Base-by-base conservation (phyloP, 306 rosid genomes). In the Quercus variabilis region DNA sequence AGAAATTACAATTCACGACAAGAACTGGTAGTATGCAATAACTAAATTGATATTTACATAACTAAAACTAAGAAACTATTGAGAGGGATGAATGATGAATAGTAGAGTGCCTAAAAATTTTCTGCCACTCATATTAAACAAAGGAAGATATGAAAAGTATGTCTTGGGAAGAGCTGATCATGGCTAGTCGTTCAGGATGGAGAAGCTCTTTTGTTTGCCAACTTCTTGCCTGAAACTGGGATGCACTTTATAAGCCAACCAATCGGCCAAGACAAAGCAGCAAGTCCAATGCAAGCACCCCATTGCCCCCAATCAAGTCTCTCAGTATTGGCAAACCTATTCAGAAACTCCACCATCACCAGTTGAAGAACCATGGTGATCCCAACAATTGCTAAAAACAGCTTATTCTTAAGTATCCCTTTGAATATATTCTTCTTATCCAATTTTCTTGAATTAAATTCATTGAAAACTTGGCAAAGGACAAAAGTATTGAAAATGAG, bases 191-290 rank as follows among this genome's bases (percentile, higher is more conserved):
- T 31, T 18, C 75, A 21, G 6, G 25, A 11, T 19, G 5, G 10
- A 49, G 23, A 73, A 46, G 26, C 19, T 49, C 17, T 20, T 49
- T 43, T 4, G 8, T 15, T 30, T 26, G n/a, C 25, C 31, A 12
- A 35, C 30, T 54, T 14, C 52, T 33, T 12, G 62, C 30, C 17
- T 41, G 69, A 80, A 80, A 80, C 60, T 4, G 74, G 78, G 20
- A 74, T 52, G 55, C 76, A 65, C 74, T 80, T 80, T 19, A 76
- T 56, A 4, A 80, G 10, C 83, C 83, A 80, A 59, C 79, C 83
- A 35, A 80, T 80, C 25, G 83, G 79, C 83, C 83, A 80, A 3
- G 83, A 65, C 78, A 80, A 73, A 31, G 83, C 79, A 5, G 83
- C 79, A 55, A 80, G 69, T 65, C 74, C 83, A 35, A 74, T 25